These are phyloP conservation scores for Leccinum imitatum DNA, from an alignment of 768 basidiomycete species.

Conservation along the genomic window DNA sequence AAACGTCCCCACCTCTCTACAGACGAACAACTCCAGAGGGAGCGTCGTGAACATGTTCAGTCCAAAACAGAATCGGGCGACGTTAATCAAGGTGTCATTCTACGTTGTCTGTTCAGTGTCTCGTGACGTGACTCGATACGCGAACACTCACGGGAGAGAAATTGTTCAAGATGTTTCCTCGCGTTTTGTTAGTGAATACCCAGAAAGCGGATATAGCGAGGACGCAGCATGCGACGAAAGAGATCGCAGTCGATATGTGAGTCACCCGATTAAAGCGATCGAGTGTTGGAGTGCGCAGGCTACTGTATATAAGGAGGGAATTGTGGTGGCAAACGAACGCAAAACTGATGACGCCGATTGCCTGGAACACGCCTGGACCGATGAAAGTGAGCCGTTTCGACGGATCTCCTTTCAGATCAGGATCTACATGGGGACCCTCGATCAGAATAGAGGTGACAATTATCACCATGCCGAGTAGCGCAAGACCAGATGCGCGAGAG, in stretches of 20 bases:
- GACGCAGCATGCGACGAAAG: conserved; percentile 79
- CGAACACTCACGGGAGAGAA: conserved; percentile 62
- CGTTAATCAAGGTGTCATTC: conserved; percentile 88
- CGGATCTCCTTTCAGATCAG: conserved; percentile 76
- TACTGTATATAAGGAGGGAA: conserved; percentile 93
- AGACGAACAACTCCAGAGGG: conserved; percentile 95
- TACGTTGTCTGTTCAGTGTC: conserved; percentile 29
- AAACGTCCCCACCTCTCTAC: conserved; percentile 69
- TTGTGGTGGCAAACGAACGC: conserved; percentile 99
- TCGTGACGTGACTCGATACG: not conserved
- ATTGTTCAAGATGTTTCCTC: conserved; percentile 97
- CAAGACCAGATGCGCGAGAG: conserved; percentile 87
- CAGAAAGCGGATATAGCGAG: conserved; percentile 85
- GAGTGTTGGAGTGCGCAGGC: conserved; percentile 86
- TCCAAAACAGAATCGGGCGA: conserved; percentile 92
- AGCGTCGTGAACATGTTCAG: conserved; percentile 98
- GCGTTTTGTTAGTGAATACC: conserved; percentile 87
- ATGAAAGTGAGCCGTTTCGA: conserved; percentile 72
- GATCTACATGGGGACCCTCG: conserved; percentile 73
- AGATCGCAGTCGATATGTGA: conserved; percentile 84
- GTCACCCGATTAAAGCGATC: conserved; percentile 93
- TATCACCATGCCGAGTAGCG: conserved; percentile 89
- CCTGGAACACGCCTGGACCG: conserved; percentile 83
- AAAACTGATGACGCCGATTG: conserved; percentile 96
- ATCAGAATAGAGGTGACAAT: conserved; percentile 86